Conservation (phyloP, 495 filamentous ascomycete species). For the Arthonia radiata region DNA sequence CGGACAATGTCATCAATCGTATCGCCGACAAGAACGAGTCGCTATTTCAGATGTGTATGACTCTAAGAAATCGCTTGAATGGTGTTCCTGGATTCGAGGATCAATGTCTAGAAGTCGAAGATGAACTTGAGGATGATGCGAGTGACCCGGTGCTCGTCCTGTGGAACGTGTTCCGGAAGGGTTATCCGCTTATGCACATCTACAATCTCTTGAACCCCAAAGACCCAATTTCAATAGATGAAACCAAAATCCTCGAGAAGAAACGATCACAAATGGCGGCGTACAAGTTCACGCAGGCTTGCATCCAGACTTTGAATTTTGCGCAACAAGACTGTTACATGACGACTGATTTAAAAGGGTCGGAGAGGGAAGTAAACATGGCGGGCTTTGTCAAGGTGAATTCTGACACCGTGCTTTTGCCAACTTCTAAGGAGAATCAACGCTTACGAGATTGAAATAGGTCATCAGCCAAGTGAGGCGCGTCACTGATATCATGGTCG, state of each 20-base stretch:
- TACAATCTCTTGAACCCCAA: slow-evolving; percentile 61
- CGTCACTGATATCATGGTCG: slow-evolving; percentile 66
- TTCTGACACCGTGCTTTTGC: slow-evolving; percentile 11
- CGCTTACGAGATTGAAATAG: slow-evolving; percentile 10
- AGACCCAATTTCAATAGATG: slow-evolving; percentile 37
- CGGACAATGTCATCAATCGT: slow-evolving; percentile 85
- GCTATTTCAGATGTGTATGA: slow-evolving; percentile 83
- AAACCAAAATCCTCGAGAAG: slow-evolving; percentile 25
- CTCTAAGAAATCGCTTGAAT: slow-evolving; percentile 51
- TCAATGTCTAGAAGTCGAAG: slow-evolving; percentile 37
- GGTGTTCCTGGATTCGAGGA: slow-evolving; percentile 62
- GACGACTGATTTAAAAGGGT: slow-evolving; percentile 71
- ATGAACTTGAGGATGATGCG: slow-evolving; percentile 37
- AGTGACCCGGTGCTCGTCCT: slow-evolving; percentile 70
- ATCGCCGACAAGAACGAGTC: slow-evolving; percentile 67
- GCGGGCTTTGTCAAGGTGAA: slow-evolving; percentile 88
- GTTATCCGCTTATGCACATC: slow-evolving; percentile 63
- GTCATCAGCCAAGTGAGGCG: slow-evolving; percentile 67
- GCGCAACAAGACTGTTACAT: slow-evolving; percentile 67
- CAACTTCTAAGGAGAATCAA: slow-evolving; percentile 1
- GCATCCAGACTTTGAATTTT: slow-evolving; percentile 45
- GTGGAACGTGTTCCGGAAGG: slow-evolving; percentile 69
- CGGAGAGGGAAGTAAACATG: too few relatives aligned
- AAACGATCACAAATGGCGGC: slow-evolving; percentile 38
- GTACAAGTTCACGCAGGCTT: slow-evolving; percentile 31